These are phyloP conservation scores for Cokeromyces recurvatus DNA, from an alignment of 371 early-diverging fungal species.

Conservation along the genomic window DNA sequence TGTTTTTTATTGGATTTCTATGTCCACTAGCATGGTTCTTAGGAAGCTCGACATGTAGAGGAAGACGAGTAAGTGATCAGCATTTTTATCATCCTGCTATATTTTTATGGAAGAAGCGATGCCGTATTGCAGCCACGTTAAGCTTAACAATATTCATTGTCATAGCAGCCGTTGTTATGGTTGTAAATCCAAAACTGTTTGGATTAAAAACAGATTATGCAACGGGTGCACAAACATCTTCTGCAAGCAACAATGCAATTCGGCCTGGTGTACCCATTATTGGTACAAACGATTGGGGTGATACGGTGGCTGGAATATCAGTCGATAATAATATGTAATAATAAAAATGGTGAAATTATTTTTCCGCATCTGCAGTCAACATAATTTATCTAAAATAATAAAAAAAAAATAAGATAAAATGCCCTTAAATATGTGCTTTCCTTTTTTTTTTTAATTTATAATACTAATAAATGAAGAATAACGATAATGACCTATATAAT, in stretches of 20 bases:
- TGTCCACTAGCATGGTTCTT: slow-evolving; percentile 37
- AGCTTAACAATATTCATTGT: slow-evolving; percentile 23
- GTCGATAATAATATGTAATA: not conserved
- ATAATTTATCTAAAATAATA: no score
- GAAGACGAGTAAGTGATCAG: no score
- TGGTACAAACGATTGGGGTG: slow-evolving; percentile 28
- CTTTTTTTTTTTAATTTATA: no score
- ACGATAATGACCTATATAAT: no score
- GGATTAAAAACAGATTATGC: slow-evolving; percentile 24
- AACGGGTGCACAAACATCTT: slow-evolving; percentile 29
- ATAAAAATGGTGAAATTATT: not conserved
- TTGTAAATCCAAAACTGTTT: slow-evolving; percentile 30
- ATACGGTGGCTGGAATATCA: slow-evolving; percentile 28
- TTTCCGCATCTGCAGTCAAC: not conserved
- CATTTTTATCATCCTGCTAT: not conserved
- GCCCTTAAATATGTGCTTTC: no score
- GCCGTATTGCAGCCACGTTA: slow-evolving; percentile 38
- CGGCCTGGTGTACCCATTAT: slow-evolving; percentile 40
- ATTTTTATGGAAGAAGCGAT: slow-evolving; percentile 38
- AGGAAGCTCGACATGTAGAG: slow-evolving; percentile 23
- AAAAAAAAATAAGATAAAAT: no score
- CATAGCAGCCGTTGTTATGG: slow-evolving; percentile 24
- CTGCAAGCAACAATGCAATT: slow-evolving; percentile 20
- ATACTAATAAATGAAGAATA: no score
- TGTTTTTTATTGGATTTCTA: slow-evolving; percentile 34